These are phyloP conservation scores for Cytospora piceae DNA, from an alignment of 2,329 filamentous ascomycete species.

Conservation along the genomic window DNA sequence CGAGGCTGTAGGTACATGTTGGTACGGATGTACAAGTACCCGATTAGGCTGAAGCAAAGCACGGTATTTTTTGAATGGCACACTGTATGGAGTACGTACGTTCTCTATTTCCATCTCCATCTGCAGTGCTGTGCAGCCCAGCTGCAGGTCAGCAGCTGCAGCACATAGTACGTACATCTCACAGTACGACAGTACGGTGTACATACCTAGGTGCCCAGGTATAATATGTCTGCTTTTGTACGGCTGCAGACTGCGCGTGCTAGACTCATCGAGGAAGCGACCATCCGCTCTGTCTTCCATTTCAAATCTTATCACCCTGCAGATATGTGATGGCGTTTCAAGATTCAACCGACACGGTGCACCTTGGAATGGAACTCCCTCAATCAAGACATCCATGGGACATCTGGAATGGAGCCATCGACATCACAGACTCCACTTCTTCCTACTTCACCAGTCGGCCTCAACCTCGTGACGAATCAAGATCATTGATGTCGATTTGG, in stretches of 20 bases:
- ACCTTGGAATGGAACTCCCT: constrained; percentile 4
- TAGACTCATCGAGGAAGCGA: constrained; percentile 17
- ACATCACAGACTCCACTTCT: constrained; percentile 13
- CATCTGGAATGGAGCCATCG: constrained; percentile 7
- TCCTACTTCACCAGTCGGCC: constrained; percentile 4
- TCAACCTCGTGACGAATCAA: too few species aligned
- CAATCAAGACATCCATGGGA: constrained; percentile 7
- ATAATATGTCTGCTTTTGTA: not conserved
- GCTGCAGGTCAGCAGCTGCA: not conserved
- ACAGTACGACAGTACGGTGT: too few species aligned
- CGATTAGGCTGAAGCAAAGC: not conserved
- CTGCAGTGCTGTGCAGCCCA: not conserved
- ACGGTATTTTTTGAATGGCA: not conserved
- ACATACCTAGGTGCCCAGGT: not conserved
- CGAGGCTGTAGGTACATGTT: not conserved
- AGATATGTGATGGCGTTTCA: constrained; percentile 23
- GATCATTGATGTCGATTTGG: too few species aligned
- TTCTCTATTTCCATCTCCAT: not conserved
- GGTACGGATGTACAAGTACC: not conserved
- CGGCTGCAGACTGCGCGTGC: constrained; percentile 15
- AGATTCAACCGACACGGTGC: constrained; percentile 23
- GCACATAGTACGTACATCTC: not conserved
- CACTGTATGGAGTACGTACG: not conserved
- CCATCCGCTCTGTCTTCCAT: constrained; percentile 2
- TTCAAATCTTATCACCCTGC: constrained; percentile 13